Evolutionary conservation across 2,329 filamentous ascomycete species (phyloP).

Genomic region (Macrophomina pseudophaseolina): DNA sequence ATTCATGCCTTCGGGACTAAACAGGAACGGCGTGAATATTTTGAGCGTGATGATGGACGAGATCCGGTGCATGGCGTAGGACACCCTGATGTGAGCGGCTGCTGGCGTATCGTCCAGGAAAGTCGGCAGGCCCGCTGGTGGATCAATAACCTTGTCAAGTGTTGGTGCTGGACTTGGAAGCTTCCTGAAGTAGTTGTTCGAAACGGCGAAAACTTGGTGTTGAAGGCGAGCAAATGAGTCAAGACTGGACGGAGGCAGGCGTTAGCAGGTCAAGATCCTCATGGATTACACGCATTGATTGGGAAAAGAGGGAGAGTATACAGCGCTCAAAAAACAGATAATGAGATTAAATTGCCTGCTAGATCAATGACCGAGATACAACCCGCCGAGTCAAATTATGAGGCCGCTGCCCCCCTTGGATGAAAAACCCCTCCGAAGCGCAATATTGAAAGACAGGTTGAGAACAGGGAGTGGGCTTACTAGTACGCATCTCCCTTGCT

Average conservation of each 20-base stretch:
- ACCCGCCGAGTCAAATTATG: background rate
- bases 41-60: constrained; percentile 61
- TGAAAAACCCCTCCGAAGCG: background rate
- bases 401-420: background rate
- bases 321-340: background rate
- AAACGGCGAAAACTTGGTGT: constrained; percentile 57
- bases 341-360: constrained; percentile 17
- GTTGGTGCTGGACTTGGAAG: constrained; percentile 55
- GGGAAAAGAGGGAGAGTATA: background rate
- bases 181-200: constrained; percentile 58
- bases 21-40: constrained; percentile 64
- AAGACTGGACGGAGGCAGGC: constrained; percentile 42
- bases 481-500: constrained; percentile 51
- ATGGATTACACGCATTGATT: background rate
- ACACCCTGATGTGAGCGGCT: constrained; percentile 58
- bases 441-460: constrained; percentile 3
- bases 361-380: constrained; percentile 1
- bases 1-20: constrained; percentile 55
- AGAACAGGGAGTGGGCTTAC: constrained; percentile 43
- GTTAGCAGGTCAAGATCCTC: constrained; percentile 1
- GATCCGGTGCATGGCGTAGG: constrained; percentile 61
- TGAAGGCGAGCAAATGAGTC: constrained; percentile 59
- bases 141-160: constrained; percentile 56
- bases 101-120: constrained; percentile 60
- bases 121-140: constrained; percentile 59